Percentiles rank a stretch among this genome's conserved stretches.
phyloP scores from a whole-genome alignment of 225 moss, liverwort and hornwort genomes.

The Pseudisothecium myosuroides region DNA sequence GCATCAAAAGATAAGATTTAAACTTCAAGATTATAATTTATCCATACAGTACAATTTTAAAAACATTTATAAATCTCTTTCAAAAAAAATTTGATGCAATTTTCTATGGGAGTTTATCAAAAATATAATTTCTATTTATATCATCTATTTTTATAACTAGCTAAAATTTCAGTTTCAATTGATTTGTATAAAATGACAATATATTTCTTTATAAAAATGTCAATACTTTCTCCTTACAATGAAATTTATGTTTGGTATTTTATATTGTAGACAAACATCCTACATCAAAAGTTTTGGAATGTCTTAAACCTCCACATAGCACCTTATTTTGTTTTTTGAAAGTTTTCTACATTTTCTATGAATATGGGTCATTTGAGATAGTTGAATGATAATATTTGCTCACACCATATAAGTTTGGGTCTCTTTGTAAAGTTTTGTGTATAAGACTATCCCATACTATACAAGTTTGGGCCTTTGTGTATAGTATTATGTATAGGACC shows the following conservation, averaged over 20 bases:
- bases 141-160: neutral
- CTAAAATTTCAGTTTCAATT: neutral
- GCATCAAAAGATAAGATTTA: neutral
- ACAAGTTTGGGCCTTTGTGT: rapidly evolving
- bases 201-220: neutral
- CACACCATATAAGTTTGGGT: neutral
- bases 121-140: neutral
- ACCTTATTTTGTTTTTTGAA: neutral
- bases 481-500: neutral
- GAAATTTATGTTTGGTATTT: too few relatives aligned
- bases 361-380: neutral
- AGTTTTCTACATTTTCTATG: neutral
- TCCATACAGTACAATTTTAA: rapidly evolving
- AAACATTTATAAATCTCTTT: neutral
- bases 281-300: neutral
- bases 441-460: neutral
- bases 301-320: neutral
- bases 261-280: neutral
- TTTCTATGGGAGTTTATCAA: neutral
- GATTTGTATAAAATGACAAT: neutral
- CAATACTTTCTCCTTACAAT: neutral
- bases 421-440: neutral
- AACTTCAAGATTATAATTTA: neutral
- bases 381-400: neutral
- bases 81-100: neutral